A percentile compares a stretch with the other conserved stretches of the same genome.
Evolutionary conservation across 345 rosid genomes (phyloP).

Genomic region (Populus euphratica): DNA sequence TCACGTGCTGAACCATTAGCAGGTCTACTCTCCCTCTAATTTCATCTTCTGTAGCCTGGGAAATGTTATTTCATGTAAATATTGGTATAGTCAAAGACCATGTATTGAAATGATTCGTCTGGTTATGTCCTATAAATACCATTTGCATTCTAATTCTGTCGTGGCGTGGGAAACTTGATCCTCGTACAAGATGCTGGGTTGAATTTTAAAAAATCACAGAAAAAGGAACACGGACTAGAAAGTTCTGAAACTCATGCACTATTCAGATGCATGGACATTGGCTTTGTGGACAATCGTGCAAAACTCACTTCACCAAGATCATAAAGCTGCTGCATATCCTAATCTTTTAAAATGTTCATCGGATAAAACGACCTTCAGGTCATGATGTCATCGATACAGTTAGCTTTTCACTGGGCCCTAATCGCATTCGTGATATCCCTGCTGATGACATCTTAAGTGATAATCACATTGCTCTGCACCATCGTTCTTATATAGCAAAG

Average conservation of each 20-base stretch:
- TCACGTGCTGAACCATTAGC: conserved; percentile 87
- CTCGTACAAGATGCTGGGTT: not conserved
- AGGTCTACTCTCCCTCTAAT: conserved; percentile 39
- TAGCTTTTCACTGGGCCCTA: not conserved
- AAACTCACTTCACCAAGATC: no score
- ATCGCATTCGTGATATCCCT: not conserved
- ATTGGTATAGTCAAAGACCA: not conserved
- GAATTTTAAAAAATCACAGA: not conserved
- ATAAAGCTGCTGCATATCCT: not conserved
- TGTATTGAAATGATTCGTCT: not conserved
- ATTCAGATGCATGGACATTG: not conserved
- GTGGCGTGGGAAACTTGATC: not conserved
- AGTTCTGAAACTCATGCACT: not conserved
- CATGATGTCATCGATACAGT: not conserved
- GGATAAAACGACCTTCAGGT: not conserved
- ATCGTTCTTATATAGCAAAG: not conserved
- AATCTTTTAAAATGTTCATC: not conserved
- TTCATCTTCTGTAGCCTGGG: not conserved
- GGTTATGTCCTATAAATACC: not conserved
- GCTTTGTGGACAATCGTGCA: not conserved
- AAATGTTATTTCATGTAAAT: not conserved
- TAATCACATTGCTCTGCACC: not conserved
- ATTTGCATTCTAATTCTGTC: not conserved
- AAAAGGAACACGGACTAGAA: not conserved
- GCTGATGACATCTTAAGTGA: no score